Conservation (phyloP, 148 eudicot genomes). For the Rhododendron simsii region DNA sequence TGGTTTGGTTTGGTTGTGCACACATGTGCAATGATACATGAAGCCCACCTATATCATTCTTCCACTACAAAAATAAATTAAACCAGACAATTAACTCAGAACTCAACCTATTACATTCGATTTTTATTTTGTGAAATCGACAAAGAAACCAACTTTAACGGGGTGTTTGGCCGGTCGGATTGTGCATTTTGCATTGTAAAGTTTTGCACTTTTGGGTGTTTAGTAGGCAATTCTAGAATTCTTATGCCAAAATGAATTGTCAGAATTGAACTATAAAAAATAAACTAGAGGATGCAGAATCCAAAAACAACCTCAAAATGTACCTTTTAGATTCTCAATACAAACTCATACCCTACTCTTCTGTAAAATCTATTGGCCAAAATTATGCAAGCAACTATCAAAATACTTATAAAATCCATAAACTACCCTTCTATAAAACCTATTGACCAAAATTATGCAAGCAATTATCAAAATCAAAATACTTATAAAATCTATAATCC, state of each 20-base stretch:
- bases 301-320: not conserved
- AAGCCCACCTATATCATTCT: not conserved
- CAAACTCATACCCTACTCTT: not conserved
- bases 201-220: not conserved
- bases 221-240: not conserved
- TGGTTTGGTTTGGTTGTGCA: not conserved
- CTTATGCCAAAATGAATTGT: not conserved
- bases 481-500: not conserved
- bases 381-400: not conserved
- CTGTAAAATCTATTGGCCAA: not conserved
- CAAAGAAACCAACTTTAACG: not conserved
- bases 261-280: not conserved
- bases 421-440: no score
- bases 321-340: not conserved
- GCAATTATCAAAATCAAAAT: not conserved
- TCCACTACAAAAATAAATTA: not conserved
- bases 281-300: not conserved
- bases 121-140: not conserved
- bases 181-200: not conserved
- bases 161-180: not conserved
- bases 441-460: not conserved
- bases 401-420: not conserved
- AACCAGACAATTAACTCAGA: not conserved
- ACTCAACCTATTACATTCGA: not conserved
- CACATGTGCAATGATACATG: not conserved